Evolutionary conservation across 768 basidiomycete species (phyloP), one percentile per base, ranked within the genome.

Genomic region (Dendrothele bispora): DNA sequence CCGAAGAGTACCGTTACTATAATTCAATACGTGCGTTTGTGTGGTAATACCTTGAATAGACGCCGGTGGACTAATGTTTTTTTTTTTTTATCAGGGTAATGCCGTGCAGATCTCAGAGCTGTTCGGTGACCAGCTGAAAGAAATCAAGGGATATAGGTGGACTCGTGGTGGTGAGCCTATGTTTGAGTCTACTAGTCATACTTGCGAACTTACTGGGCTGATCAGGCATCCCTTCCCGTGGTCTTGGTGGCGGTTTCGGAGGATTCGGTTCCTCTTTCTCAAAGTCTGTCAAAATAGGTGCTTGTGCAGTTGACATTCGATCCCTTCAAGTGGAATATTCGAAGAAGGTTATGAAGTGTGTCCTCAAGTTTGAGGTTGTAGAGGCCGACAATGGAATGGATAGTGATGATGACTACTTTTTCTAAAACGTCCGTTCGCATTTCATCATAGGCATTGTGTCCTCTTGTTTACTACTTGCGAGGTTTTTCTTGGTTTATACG

Each of bases 1-100:
- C 72, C 72, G 18, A 71, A 62, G 46, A 66, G 64, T 36, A 61
- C 61, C 22, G 72, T 73, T 11, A 71, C 70, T 4, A 70, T 74
- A 41, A 72, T 72, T 20, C 51, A 64, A 18, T 70, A 67, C 49
- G 69, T 71, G 45, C 21, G 69, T 55, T 27, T 12, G 14, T 3
- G 6, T 28, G 38, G 25, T 34, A 34, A n/a, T 27, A 24, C 39
- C 4, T 47, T 26, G 7, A 27, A 18, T 25, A 15, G 8, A 22
- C 25, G 28, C 3, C 15, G 17, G 32, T 7, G 24, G 10, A 15
- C 5, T 7, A n/a, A 24, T 11, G 17, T 4, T n/a, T 20, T 22
- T 30, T 49, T 1, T 35, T 14, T 3, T n/a, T 2, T 2, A 18
- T 7, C 45, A 63, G 62, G 51, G 51, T 24, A 56, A 43, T 6